Evolutionary conservation across 1,284 basidiomycete species (phyloP).

Genomic region (Ustilago lituana): DNA sequence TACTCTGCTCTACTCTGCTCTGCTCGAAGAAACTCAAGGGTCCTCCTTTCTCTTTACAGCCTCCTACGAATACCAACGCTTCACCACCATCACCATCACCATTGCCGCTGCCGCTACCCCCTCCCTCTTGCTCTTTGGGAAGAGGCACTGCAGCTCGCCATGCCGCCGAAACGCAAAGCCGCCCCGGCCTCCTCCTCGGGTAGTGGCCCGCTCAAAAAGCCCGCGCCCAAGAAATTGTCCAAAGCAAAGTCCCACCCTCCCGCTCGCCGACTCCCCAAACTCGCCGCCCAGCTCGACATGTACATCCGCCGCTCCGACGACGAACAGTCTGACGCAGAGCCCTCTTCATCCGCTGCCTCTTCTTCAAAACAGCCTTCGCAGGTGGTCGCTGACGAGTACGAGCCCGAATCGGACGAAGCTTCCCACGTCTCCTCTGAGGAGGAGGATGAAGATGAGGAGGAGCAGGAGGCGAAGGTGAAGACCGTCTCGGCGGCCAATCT

Average conservation of each 20-base stretch:
- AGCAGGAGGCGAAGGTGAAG: conserved; percentile 4
- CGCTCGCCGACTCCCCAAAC: conserved; percentile 13
- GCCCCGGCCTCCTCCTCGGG: conserved; percentile 4
- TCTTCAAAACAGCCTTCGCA: too few species aligned
- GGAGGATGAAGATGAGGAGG: conserved; percentile 4
- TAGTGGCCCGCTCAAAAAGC: conserved; percentile 1
- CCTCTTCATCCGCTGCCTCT: too few species aligned
- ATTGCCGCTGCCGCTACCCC: neutral
- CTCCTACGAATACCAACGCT: too few species aligned
- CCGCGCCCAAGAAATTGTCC: neutral
- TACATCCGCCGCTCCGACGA: conserved; percentile 39
- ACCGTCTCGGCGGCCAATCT: conserved; percentile 42
- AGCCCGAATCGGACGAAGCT: conserved; percentile 36
- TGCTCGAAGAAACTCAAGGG: too few species aligned
- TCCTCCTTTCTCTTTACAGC: neutral
- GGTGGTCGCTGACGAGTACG: conserved; percentile 20
- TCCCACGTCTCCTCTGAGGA: conserved; percentile 29
- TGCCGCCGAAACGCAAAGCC: conserved; percentile 36
- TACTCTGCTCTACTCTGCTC: too few species aligned
- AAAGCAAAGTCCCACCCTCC: conserved; percentile 2
- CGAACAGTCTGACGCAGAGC: too few species aligned
- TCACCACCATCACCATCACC: neutral
- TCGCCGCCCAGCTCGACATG: conserved; percentile 33
- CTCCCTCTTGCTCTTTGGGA: neutral
- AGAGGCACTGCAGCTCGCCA: conserved; percentile 2